Evolutionary conservation across 2,329 filamentous ascomycete genomes (phyloP).

Genomic region (Diaporthe aspalathi): DNA sequence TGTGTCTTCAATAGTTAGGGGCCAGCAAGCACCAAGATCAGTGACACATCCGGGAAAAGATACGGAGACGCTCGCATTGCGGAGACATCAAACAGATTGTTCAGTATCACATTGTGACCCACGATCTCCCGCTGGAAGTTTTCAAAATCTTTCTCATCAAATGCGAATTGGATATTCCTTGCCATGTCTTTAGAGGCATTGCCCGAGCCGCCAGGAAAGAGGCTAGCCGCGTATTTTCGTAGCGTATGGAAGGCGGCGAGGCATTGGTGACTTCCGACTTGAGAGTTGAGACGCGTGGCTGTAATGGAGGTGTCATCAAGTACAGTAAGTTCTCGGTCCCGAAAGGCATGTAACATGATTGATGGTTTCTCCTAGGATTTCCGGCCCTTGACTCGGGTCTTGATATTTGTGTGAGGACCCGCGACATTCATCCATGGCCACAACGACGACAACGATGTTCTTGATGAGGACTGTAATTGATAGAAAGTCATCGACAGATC

Average conservation of each 20-base stretch:
- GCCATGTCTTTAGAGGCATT: neutral
- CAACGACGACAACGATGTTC: neutral
- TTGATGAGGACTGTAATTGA: conserved; percentile 1
- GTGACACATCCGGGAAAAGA: neutral
- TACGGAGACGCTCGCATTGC: neutral
- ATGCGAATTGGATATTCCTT: neutral
- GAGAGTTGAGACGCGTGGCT: neutral
- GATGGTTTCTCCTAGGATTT: neutral
- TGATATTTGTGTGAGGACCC: conserved; percentile 12
- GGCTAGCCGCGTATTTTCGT: neutral
- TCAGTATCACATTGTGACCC: neutral
- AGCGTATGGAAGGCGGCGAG: conserved; percentile 3
- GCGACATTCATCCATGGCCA: conserved; percentile 6
- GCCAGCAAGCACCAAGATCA: neutral
- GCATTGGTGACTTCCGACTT: neutral
- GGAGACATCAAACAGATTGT: neutral
- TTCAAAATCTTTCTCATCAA: conserved; percentile 4
- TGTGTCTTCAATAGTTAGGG: neutral
- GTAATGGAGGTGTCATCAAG: neutral
- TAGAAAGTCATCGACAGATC: conserved; percentile 3
- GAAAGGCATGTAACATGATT: neutral
- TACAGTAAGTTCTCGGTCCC: neutral
- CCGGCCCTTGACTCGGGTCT: neutral
- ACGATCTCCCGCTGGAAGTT: conserved; percentile 1
- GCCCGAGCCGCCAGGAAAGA: conserved; percentile 6